Percentiles rank a stretch among this genome's conserved stretches.
Evolutionary conservation across 495 filamentous ascomycete genomes (phyloP).

Genomic region (Penicillium flavigenum): DNA sequence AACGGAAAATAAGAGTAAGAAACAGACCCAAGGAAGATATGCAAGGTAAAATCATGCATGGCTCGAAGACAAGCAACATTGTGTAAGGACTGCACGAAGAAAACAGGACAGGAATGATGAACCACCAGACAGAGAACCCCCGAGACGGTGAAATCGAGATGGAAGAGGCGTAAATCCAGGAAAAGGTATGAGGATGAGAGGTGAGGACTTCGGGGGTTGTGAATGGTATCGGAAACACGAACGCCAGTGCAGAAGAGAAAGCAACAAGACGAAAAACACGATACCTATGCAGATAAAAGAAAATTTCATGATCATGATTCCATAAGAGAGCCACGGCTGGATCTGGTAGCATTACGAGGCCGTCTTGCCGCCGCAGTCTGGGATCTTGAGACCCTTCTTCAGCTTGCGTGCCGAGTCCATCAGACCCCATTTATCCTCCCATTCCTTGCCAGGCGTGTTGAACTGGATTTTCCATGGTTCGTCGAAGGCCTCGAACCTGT

Average conservation of each 20-base stretch:
- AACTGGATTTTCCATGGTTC: conserved; percentile 88
- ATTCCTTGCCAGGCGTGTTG: conserved; percentile 67
- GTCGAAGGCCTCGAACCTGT: conserved; percentile 87
- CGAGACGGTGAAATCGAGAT: neutral
- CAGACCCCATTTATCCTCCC: conserved; percentile 96
- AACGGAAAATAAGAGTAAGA: too few species aligned
- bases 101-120: neutral
- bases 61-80: neutral
- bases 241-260: conserved; percentile 6
- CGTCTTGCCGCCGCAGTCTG: conserved; percentile 79
- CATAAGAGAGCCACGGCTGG: conserved; percentile 8
- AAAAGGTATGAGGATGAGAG: neutral
- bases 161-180: neutral
- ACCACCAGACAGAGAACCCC: conserved; percentile 1
- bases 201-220: neutral
- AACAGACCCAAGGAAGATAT: neutral
- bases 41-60: neutral
- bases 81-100: neutral
- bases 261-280: neutral
- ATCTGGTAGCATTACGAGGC: conserved; percentile 33
- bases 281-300: conserved; percentile 6
- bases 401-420: conserved; percentile 84
- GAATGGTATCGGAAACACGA: neutral
- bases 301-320: conserved; percentile 28
- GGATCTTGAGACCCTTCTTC: conserved; percentile 83